Evolutionary conservation across 768 basidiomycete species (phyloP), one percentile per base, ranked within the genome.

Genomic region (Xerocomellus chrysenteron): DNA sequence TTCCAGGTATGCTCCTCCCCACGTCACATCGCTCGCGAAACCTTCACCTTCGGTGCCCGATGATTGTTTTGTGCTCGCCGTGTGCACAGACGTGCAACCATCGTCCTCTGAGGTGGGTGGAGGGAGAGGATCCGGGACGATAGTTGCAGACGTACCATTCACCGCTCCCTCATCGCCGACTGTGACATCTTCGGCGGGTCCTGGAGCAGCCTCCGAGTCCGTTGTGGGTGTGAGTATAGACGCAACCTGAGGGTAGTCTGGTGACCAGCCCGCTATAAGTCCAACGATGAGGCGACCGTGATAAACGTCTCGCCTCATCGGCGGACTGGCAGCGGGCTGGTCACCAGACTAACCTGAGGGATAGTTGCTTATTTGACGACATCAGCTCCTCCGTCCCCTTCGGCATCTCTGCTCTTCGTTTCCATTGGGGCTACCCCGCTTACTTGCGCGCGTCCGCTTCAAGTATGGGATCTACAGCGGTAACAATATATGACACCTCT

Each of bases 1-100:
- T 86, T 87, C 90, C 91, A 94, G 19, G 88, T 85, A 49, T 85
- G 79, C 68, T 93, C 92, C 70, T 21, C 93, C 92, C 92, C 92
- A 93, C 5, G 86, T 89, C 30, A 79, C 73, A 45, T 88, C 82
- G 14, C 84, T 81, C 28, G 90, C 77, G 56, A 81, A 90, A 30
- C 74, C 72, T 46, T 78, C 76, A 3, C 59, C 66, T 17, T 72
- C 71, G 5, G 48, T 56, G 17, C 46, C 59, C 28, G 70, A 68
- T 0, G 62, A 66, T 1, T 37, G 61, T 43, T 73, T 69, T 9
- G 68, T 69, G 36, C 63, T 60, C 30, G 56, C 55, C 5, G 69
- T 61, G 30, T 67, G 58, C 30, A 32, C 30, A 32, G 69, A 71
- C 28, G 40, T 40, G 17, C 42, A 28, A 28, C 51, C 35, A n/a